Evolutionary conservation across 306 rosid genomes (phyloP).

Genomic region (Dryas octopetala): DNA sequence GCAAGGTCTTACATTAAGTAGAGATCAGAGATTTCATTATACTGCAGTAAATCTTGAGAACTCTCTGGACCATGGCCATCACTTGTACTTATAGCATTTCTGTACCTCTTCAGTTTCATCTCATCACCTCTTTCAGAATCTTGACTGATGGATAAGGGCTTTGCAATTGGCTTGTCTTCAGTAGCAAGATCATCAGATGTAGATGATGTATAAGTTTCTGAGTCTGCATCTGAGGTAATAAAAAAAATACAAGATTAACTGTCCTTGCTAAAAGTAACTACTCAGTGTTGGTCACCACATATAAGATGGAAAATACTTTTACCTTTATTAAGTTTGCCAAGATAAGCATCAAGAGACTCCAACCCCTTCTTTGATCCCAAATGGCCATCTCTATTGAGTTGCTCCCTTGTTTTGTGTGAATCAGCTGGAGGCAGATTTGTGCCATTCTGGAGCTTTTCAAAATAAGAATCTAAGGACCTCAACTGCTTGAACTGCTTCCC

Average conservation of each 20-base stretch:
- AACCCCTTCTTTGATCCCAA: slow-evolving; percentile 42
- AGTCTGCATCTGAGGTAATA: slow-evolving; percentile 35
- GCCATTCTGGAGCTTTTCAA: slow-evolving; percentile 51
- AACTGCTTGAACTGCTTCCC: slow-evolving; percentile 65
- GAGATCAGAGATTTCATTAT: slow-evolving; percentile 53
- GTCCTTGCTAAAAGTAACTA: background rate
- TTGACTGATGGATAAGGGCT: slow-evolving; percentile 20
- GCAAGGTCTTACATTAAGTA: slow-evolving; percentile 52
- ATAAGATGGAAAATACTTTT: background rate
- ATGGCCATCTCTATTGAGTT: slow-evolving; percentile 25
- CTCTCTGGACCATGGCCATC: slow-evolving; percentile 17
- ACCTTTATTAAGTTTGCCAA: slow-evolving; percentile 62
- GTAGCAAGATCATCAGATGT: slow-evolving; percentile 28
- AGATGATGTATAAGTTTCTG: slow-evolving; percentile 30
- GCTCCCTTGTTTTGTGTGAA: slow-evolving; percentile 34
- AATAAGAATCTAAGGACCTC: slow-evolving; percentile 61
- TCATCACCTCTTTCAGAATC: slow-evolving; percentile 24
- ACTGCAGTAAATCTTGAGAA: slow-evolving; percentile 34
- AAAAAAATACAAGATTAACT: background rate
- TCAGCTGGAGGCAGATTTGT: slow-evolving; percentile 26
- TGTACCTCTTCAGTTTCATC: slow-evolving; percentile 19
- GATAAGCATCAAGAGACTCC: slow-evolving; percentile 63
- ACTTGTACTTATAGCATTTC: slow-evolving; percentile 28
- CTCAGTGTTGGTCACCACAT: no score
- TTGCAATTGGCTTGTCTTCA: slow-evolving; percentile 31